Evolutionary conservation across 192 early-diverging fungal genomes (phyloP).

Genomic region (Entomortierella lignicola): DNA sequence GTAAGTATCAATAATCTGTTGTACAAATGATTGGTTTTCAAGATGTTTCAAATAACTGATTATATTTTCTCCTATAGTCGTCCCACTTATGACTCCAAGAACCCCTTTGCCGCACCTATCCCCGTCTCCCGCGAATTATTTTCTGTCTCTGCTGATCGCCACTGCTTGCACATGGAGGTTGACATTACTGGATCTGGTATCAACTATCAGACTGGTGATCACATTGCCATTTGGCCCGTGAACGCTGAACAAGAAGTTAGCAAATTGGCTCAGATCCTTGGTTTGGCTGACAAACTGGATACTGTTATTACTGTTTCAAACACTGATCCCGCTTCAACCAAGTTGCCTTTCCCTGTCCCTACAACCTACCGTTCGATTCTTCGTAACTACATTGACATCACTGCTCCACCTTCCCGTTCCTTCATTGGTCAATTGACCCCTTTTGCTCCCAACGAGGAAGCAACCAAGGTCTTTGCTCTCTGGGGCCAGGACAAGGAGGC

Average conservation of each 20-base stretch:
- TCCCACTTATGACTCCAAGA: conserved; percentile 83
- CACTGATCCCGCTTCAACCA: conserved; percentile 81
- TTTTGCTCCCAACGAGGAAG: conserved; percentile 66
- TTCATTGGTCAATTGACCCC: conserved; percentile 72
- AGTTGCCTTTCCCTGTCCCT: conserved; percentile 88
- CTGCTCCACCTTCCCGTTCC: conserved; percentile 74
- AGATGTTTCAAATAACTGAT: conserved; percentile 3
- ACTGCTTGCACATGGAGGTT: conserved; percentile 95
- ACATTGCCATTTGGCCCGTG: conserved; percentile 91
- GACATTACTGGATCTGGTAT: conserved; percentile 85
- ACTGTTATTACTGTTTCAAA: conserved; percentile 74
- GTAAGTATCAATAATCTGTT: conserved; percentile 31
- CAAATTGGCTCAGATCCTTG: conserved; percentile 70
- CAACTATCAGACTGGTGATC: conserved; percentile 93
- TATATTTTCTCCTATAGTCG: conserved; percentile 42
- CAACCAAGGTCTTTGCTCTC: conserved; percentile 60
- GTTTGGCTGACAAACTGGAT: conserved; percentile 75
- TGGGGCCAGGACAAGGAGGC: conserved; percentile 78
- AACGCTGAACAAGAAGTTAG: conserved; percentile 87
- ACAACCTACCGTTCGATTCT: conserved; percentile 88
- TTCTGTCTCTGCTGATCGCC: conserved; percentile 68
- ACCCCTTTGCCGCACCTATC: conserved; percentile 85
- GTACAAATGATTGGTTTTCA: neutral
- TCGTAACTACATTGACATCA: conserved; percentile 92
- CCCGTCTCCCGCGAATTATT: conserved; percentile 75